A percentile compares a stretch with the other conserved stretches of the same genome.
Evolutionary conservation across 2,329 filamentous ascomycete species (phyloP).

Genomic region (Pseudogymnoascus sp.): DNA sequence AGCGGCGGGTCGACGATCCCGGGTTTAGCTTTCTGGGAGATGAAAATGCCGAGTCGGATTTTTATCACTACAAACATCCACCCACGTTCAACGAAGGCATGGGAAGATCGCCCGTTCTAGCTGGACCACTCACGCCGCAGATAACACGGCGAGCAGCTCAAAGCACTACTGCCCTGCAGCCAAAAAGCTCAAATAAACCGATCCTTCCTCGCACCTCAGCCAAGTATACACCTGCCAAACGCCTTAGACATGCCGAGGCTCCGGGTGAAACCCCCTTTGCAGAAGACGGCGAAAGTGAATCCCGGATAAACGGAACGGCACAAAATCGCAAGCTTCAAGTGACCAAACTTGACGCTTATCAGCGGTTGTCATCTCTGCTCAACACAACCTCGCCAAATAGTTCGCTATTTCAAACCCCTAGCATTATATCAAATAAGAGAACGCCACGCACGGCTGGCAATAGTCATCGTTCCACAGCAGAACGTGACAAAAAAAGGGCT

Average conservation of each 20-base stretch:
- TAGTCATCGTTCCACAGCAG: not conserved
- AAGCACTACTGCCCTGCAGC: slow-evolving; percentile 17
- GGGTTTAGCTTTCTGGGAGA: not conserved
- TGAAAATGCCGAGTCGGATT: not conserved
- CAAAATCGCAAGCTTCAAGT: not conserved
- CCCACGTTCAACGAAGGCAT: not conserved
- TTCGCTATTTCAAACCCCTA: not conserved
- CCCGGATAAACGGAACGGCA: not conserved
- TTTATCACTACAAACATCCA: slow-evolving; percentile 2
- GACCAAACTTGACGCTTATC: not conserved
- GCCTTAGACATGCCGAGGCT: not conserved
- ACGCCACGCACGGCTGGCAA: not conserved
- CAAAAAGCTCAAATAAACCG: slow-evolving; percentile 21
- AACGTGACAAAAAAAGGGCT: not conserved
- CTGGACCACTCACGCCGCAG: slow-evolving; percentile 9
- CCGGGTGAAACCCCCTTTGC: not conserved
- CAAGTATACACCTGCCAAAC: not conserved
- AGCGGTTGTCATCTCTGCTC: not conserved
- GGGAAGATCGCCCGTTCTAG: not conserved
- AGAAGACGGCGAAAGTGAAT: slow-evolving; percentile 21
- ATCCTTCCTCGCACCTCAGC: slow-evolving; percentile 21
- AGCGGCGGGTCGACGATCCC: not conserved
- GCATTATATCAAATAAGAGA: not conserved
- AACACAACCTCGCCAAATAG: not conserved
- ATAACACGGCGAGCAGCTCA: not conserved